Conservation (phyloP, 106 monocot species). For the Dendrobium huoshanense region DNA sequence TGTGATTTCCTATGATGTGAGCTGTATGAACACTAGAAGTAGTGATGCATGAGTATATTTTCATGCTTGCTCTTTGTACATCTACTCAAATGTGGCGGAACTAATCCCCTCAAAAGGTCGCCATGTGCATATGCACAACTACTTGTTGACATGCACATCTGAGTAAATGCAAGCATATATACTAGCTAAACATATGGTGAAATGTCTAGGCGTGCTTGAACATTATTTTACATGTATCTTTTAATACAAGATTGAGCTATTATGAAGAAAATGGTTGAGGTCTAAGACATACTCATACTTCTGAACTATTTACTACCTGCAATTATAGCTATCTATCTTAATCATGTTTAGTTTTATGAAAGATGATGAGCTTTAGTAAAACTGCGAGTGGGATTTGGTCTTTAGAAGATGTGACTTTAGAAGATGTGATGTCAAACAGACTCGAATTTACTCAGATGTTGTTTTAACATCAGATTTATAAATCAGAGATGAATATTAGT, state of each 20-base stretch:
- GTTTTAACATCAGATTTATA: background rate
- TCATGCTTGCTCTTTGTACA: background rate
- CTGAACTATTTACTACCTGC: background rate
- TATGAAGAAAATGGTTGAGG: background rate
- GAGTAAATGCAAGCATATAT: background rate
- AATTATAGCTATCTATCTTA: background rate
- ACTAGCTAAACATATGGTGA: background rate
- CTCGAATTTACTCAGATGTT: background rate
- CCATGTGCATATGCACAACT: background rate
- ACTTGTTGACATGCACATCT: background rate
- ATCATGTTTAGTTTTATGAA: too few species aligned
- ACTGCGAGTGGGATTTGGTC: background rate
- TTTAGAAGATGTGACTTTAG: background rate
- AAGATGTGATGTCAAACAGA: background rate
- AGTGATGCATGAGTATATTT: background rate
- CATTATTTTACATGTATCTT: background rate
- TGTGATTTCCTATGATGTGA: background rate
- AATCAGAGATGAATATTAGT: background rate
- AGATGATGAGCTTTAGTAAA: background rate
- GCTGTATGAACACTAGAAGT: background rate
- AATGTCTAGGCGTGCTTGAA: background rate
- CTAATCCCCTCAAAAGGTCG: background rate
- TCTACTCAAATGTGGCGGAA: background rate
- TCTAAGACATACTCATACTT: background rate
- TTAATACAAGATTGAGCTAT: background rate